Evolutionary conservation across 768 basidiomycete species (phyloP).

Genomic region (Agaricus bisporus): DNA sequence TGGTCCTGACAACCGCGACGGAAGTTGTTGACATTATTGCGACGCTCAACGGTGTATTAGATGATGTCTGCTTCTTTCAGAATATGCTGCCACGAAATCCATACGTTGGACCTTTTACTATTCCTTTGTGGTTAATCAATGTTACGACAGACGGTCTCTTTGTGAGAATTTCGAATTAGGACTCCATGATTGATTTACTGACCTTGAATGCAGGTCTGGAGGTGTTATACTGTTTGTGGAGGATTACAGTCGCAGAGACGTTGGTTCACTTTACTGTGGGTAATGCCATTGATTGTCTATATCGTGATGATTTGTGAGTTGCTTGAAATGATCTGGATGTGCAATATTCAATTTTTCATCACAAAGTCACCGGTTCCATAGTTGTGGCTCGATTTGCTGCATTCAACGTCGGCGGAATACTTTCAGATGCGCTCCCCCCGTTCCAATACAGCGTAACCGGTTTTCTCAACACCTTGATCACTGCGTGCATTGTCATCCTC

Average conservation of each 20-base stretch:
- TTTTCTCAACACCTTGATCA: slow-evolving; percentile 13
- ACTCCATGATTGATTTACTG: neutral
- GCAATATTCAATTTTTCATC: neutral
- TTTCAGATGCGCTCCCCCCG: neutral
- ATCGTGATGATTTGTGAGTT: neutral
- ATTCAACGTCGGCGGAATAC: neutral
- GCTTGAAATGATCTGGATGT: neutral
- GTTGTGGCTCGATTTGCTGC: neutral
- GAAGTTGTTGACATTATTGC: neutral
- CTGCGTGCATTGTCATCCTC: slow-evolving; percentile 4
- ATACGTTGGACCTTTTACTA: neutral
- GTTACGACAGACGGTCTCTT: slow-evolving; percentile 1
- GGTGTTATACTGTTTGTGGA: neutral
- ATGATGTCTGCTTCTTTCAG: neutral
- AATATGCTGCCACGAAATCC: neutral
- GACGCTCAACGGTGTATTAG: neutral
- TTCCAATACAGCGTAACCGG: neutral
- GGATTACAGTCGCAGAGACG: neutral
- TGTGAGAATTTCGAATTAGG: neutral
- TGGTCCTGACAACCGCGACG: neutral
- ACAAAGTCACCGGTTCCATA: neutral
- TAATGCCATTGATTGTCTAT: neutral
- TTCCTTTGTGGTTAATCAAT: neutral
- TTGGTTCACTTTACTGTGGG: neutral
- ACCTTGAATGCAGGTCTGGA: neutral